Evolutionary conservation across 371 early-diverging fungal genomes (phyloP), one percentile per base, ranked within the genome.

Genomic region (Mucor sp.): DNA sequence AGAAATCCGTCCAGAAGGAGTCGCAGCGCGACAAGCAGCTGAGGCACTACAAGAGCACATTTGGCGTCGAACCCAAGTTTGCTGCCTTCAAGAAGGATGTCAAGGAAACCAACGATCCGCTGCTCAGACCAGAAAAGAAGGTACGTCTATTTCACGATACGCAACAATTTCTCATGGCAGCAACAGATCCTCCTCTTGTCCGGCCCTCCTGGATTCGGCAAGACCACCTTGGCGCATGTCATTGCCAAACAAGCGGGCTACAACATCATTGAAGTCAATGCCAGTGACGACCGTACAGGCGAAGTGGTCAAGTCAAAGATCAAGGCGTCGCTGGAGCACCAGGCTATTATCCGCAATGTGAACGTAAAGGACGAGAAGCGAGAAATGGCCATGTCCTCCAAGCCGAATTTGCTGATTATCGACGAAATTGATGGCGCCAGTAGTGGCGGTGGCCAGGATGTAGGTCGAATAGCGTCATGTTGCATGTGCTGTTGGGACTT

Each of bases 191-290:
- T 98, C 28, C 71, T 99, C n/a, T 68, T 99, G 23, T 87, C 95
- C 6, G 99, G 99, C 0, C 94, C 96, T 19, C 97, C 99, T 1
- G 99, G 99, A 0, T 85, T 97, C 58, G 99, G 99, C 63, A 99
- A 99, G 76, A 99, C 99, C 0, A 99, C 99, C 0, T 80, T 99
- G 68, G 99, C 98, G 0, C 96, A 98, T 76, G 89, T 99, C 1
- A 87, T 95, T 50, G 98, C 98, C 0, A 84, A 86, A 48, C 96
- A 97, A 68, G 89, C 93, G n/a, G 97, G 97, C 1, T 95, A 99
- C 72, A 87, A 93, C 50, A 77, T 93, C 3, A 80, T 98, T 19
- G 99, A 99, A 82, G 91, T 99, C 74, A 99, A 99, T 80, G 99
- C 99, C 5, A 95, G 97, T 85, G 99, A 99, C 76, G 98, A 97